Percentiles rank a stretch among this genome's conserved stretches.
These are phyloP conservation scores for Cytospora piceae DNA, from an alignment of 2,329 filamentous ascomycete genomes.

Conservation along the genomic window DNA sequence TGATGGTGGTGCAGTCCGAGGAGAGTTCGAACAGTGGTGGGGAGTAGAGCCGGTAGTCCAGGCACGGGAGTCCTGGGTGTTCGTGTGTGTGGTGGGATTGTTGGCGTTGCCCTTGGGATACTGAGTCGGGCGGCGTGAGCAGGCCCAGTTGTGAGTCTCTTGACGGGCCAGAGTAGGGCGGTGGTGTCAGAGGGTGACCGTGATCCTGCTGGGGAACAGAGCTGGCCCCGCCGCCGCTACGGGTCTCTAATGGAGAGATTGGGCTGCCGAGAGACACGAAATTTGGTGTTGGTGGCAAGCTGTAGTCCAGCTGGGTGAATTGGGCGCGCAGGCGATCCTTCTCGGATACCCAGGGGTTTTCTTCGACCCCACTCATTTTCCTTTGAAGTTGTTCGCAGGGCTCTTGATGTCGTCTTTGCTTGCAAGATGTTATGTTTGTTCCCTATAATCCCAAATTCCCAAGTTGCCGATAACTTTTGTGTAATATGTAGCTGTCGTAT, in stretches of 20 bases:
- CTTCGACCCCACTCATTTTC: constrained; percentile 27
- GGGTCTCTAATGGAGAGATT: constrained; percentile 3
- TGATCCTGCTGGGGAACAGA: constrained; percentile 5
- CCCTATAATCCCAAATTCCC: background rate
- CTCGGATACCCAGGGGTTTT: constrained; percentile 12
- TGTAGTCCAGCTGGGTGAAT: constrained; percentile 13
- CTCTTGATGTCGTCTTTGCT: background rate
- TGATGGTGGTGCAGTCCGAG: constrained; percentile 51
- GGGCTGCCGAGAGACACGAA: constrained; percentile 11
- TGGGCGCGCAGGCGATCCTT: constrained; percentile 24
- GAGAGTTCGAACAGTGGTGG: constrained; percentile 57
- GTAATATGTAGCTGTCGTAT: background rate
- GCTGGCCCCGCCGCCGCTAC: background rate
- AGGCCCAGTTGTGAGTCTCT: constrained; percentile 30
- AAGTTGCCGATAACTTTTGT: background rate
- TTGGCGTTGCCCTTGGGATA: constrained; percentile 15
- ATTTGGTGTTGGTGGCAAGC: constrained; percentile 14
- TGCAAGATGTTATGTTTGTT: background rate
- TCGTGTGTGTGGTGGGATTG: constrained; percentile 38
- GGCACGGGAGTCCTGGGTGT: constrained; percentile 51
- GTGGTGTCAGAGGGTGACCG: constrained; percentile 34
- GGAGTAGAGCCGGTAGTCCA: constrained; percentile 58
- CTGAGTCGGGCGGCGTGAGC: constrained; percentile 5
- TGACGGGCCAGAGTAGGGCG: constrained; percentile 43
- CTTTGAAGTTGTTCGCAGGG: background rate